These are phyloP conservation scores for Collybia sordida DNA, from an alignment of 768 basidiomycete genomes.

Conservation along the genomic window DNA sequence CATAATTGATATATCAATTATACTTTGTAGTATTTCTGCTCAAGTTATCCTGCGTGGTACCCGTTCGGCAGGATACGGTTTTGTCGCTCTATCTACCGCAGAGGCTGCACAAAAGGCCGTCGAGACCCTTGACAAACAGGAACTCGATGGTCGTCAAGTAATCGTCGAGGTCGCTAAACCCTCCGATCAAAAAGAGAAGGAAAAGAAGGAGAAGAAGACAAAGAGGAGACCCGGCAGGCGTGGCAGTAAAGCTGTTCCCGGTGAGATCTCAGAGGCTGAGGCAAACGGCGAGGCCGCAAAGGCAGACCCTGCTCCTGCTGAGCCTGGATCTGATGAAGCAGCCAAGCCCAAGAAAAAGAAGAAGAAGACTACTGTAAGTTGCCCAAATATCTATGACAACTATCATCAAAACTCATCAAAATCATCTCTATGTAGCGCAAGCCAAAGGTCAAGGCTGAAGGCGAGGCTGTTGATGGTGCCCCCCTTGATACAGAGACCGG, in stretches of 20 bases:
- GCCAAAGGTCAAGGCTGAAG: conserved; percentile 49
- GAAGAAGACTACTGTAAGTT: conserved; percentile 66
- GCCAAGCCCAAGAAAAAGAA: conserved; percentile 86
- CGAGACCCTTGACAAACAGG: conserved; percentile 80
- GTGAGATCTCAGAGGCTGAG: conserved; percentile 89
- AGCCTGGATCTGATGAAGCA: conserved; percentile 60
- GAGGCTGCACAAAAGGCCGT: conserved; percentile 89
- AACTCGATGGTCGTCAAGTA: conserved; percentile 86
- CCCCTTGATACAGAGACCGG: conserved; percentile 34
- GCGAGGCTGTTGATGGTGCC: conserved; percentile 37
- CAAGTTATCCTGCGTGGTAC: conserved; percentile 85
- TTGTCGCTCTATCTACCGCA: conserved; percentile 78
- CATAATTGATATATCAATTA: conserved; percentile 20
- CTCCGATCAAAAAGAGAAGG: conserved; percentile 81
- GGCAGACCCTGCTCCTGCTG: conserved; percentile 50
- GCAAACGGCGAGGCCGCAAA: conserved; percentile 74
- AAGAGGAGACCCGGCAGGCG: conserved; percentile 86
- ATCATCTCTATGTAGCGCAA: conserved; percentile 46
- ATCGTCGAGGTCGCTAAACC: conserved; percentile 95
- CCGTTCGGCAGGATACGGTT: conserved; percentile 90
- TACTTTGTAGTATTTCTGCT: conserved; percentile 62
- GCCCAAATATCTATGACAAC: conserved; percentile 6
- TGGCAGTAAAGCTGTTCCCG: conserved; percentile 82
- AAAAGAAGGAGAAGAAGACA: conserved; percentile 74
- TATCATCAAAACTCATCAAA: conserved; percentile 20